Conservation (phyloP, 2,329 filamentous ascomycete genomes). For the Sclerotinia minor region DNA sequence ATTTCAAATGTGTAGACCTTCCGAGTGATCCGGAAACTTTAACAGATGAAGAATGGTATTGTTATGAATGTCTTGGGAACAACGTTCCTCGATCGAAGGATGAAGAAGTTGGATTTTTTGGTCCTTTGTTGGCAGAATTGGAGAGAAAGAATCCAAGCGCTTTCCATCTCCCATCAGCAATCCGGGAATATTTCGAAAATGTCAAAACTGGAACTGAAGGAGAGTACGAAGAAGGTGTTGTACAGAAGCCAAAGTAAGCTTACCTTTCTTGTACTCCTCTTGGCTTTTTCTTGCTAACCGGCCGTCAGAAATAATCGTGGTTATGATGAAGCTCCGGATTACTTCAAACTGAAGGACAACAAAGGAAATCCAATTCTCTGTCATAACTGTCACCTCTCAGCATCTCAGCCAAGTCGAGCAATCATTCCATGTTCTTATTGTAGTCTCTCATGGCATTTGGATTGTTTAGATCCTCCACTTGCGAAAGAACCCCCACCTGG, state of each 20-base stretch:
- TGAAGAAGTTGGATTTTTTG: slow-evolving; percentile 58
- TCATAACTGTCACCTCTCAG: slow-evolving; percentile 68
- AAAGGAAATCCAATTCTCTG: slow-evolving; percentile 79
- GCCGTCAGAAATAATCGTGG: slow-evolving; percentile 49
- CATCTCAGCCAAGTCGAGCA: slow-evolving; percentile 58
- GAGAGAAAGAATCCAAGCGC: slow-evolving; percentile 69
- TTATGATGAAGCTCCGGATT: slow-evolving; percentile 64
- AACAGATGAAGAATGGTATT: slow-evolving; percentile 76
- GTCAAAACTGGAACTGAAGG: slow-evolving; percentile 75
- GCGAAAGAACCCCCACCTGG: slow-evolving; percentile 74
- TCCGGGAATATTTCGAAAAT: slow-evolving; percentile 77
- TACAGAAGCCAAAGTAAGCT: slow-evolving; percentile 60
- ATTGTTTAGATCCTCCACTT: slow-evolving; percentile 84
- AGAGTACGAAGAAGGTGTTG: slow-evolving; percentile 71
- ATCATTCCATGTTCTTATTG: slow-evolving; percentile 89
- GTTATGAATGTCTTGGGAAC: slow-evolving; percentile 65
- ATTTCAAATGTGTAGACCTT: slow-evolving; percentile 85
- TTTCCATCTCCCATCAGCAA: slow-evolving; percentile 68
- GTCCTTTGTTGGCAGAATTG: slow-evolving; percentile 61
- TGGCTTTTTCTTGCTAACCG: slow-evolving; percentile 23
- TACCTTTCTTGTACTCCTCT: slow-evolving; percentile 7
- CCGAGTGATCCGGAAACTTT: slow-evolving; percentile 60
- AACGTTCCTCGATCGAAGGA: slow-evolving; percentile 43
- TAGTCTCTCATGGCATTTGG: slow-evolving; percentile 81
- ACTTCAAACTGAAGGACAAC: slow-evolving; percentile 65